These are phyloP conservation scores for Colletotrichum sp. DNA, from an alignment of 2,329 filamentous ascomycete genomes.

Conservation along the genomic window DNA sequence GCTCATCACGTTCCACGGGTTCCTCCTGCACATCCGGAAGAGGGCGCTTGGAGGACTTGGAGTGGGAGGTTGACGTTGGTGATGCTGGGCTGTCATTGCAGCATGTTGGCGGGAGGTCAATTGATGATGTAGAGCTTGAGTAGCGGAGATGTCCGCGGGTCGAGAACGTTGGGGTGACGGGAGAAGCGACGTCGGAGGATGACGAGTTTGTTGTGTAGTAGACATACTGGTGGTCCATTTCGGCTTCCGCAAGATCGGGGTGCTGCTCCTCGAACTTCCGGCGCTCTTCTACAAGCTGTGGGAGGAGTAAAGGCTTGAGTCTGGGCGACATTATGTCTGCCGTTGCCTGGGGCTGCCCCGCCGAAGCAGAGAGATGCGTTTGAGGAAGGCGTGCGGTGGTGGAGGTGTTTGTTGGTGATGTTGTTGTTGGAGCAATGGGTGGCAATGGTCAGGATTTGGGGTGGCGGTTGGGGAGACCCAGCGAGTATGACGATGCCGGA, in stretches of 20 bases:
- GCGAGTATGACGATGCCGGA: conserved; percentile 1
- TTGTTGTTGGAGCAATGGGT: neutral
- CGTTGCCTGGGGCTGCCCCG: neutral
- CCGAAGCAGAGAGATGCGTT: neutral
- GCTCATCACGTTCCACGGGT: conserved; percentile 67
- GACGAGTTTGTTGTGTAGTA: conserved; percentile 59
- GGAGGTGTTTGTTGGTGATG: neutral
- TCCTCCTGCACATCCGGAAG: conserved; percentile 89
- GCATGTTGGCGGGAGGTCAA: conserved; percentile 63
- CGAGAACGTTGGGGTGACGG: conserved; percentile 74
- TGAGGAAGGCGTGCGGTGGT: neutral
- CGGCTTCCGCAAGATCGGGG: conserved; percentile 28
- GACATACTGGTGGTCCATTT: conserved; percentile 41
- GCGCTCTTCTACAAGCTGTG: conserved; percentile 58
- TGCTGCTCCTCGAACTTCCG: conserved; percentile 44
- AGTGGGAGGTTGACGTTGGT: conserved; percentile 45
- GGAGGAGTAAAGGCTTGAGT: conserved; percentile 59
- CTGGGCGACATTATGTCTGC: conserved; percentile 46
- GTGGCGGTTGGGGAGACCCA: neutral
- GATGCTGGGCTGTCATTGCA: conserved; percentile 57
- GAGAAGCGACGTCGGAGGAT: conserved; percentile 72
- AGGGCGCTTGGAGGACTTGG: conserved; percentile 66
- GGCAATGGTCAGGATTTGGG: neutral
- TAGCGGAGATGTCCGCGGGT: conserved; percentile 68
- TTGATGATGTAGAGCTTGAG: conserved; percentile 80